Percentiles rank a stretch among this genome's conserved stretches.
Evolutionary conservation across 1,139 yeast species (phyloP).

Genomic region (Saccharomyces pastorianus): DNA sequence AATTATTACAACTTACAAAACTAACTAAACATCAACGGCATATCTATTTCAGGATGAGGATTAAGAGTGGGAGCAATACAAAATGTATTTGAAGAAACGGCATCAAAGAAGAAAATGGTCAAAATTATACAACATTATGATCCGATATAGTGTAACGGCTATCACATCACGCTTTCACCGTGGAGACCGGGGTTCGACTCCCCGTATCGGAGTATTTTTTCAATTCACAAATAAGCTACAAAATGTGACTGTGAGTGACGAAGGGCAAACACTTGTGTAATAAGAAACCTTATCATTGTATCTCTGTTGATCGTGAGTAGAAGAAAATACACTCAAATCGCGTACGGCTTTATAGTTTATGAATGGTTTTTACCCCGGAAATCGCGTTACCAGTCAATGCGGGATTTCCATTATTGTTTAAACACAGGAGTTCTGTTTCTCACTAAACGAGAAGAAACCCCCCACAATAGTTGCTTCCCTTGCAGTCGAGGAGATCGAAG

Average conservation of each 20-base stretch:
- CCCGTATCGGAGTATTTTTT: neutral
- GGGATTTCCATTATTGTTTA: neutral
- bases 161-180: slow-evolving; percentile 1
- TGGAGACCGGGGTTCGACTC: neutral
- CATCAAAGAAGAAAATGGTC: too few relatives aligned
- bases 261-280: neutral
- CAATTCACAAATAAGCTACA: too few relatives aligned
- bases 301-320: neutral
- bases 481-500: neutral
- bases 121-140: neutral
- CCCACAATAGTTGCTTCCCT: neutral
- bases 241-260: too few relatives aligned
- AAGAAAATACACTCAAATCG: neutral
- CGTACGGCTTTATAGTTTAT: neutral
- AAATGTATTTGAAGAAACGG: too few relatives aligned
- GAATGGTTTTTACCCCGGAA: neutral
- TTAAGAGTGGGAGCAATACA: too few relatives aligned
- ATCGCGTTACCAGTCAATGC: neutral
- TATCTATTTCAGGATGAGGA: too few relatives aligned
- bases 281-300: neutral
- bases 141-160: slow-evolving; percentile 1
- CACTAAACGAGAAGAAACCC: neutral
- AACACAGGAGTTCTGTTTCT: neutral
- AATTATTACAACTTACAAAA: too few relatives aligned
- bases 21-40: too few relatives aligned